Base-by-base conservation (phyloP, 1,139 yeast species). In the Candida smagusa region DNA sequence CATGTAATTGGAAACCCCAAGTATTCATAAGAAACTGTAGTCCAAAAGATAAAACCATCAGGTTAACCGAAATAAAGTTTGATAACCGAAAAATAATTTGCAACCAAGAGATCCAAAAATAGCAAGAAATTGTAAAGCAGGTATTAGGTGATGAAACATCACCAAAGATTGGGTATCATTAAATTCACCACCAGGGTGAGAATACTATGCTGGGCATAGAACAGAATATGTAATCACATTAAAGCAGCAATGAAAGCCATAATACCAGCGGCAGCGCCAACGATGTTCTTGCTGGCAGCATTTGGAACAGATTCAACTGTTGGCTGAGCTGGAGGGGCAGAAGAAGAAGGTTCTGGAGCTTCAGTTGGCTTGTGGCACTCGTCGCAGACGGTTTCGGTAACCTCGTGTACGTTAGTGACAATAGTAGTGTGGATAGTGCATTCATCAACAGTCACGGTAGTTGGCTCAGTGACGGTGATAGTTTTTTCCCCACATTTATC, bases 401-500 rank as follows among this genome's bases (percentile, higher is more conserved):
- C 62, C 38, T 58, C 62, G 41, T 75, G 59, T 51, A 67, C 59
- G 46, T 74, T 59, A 19, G 12, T 27, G 26, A 19, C 16, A 30
- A 30, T 36, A 52, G 75, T 63, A 50, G 77, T 71, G 48, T 80
- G 61, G 48, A 84, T 75, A 48, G 84, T 75, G 19, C 19, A 16
- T 57, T 77, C 77, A 57, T 76, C 76, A 61, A 78, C 67, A 44
- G 81, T 75, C 60, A 78, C 66, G 49, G 81, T 76, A 47, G 79
- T 68, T 38, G 77, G 72, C 38, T 49, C 68, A 36, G 75, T 63
- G 49, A 74, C 81, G 41, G 77, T 71, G 65, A 67, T 59, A 44
- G 76, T 66, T 49, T 53, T 50, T 34, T 66, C 61, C 24, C 41
- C 47, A 48, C 68, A 64, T 36, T 39, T 44, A 36, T 52, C 37